Base-by-base conservation (phyloP, 2,329 filamentous ascomycete genomes). In the Akanthomyces muscarius region DNA sequence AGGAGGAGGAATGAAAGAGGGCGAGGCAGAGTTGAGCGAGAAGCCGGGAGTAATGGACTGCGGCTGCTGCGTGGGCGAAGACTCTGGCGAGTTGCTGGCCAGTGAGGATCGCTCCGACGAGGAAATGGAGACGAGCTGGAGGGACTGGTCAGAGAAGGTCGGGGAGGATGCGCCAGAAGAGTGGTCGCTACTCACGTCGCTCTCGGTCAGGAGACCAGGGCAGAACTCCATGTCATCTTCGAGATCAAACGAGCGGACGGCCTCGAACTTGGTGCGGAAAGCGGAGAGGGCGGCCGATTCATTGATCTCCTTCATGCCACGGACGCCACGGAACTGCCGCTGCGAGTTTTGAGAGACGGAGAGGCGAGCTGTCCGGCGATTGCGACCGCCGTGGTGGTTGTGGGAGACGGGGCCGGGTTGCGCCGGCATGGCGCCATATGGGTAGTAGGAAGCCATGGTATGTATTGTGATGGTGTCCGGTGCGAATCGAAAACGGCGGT, bases 191-290 rank as follows among this genome's bases (percentile, higher is more conserved):
- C 84, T 84, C 87, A 97, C 92, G 86, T 97, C 92, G 77, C 86
- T 92, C 79, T 97, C 93, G 42, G 92, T 96, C 80, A 98, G 82
- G 69, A 98, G 85, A 74, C 89, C 88, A 66, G 94, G 94, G 78
- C 93, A 97, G 77, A 98, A 98, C 77, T 97, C 89, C 79, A 97
- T 84, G 75, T 98, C 94, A 74, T 98, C 94, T 72, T 97, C 94
- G 66, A 98, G 84, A 70, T 98, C 94, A 72, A 98, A 98, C 11
- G 93, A 97, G 64, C 92, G 87, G 64, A 91, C 92, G 67, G 92
- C 90, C 79, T 98, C 93, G 70, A 96, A 96, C 73, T 92, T 89
- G 69, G 86, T 86, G 69, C 94, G 90, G 80, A 96, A 97, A 66
- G 88, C 86, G 65, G 85, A 84, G 65, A 96, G 81, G 57, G 88